Evolutionary conservation across 768 basidiomycete species (phyloP).

Genomic region (Suillus decipiens): DNA sequence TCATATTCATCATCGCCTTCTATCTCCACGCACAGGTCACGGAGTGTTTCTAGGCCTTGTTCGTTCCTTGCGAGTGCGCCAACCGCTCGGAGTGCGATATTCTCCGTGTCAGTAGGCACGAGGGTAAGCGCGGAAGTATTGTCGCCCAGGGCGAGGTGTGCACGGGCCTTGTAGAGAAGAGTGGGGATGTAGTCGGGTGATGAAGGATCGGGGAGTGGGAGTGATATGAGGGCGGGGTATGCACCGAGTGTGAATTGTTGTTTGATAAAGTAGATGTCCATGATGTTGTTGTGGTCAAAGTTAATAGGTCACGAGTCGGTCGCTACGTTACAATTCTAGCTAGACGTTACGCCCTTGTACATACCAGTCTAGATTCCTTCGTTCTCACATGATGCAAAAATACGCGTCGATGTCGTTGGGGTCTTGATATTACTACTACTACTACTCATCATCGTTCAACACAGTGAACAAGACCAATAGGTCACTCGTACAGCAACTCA

Average conservation of each 20-base stretch:
- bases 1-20: slow-evolving; percentile 72
- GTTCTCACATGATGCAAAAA: too few relatives aligned
- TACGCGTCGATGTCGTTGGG: too few relatives aligned
- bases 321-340: too few relatives aligned
- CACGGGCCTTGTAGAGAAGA: slow-evolving; percentile 78
- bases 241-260: slow-evolving; percentile 81
- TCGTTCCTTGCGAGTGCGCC: slow-evolving; percentile 65
- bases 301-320: not conserved
- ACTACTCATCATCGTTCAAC: not conserved
- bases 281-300: not conserved
- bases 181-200: slow-evolving; percentile 66
- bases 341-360: too few relatives aligned
- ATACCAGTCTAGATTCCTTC: too few relatives aligned
- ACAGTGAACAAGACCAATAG: not conserved
- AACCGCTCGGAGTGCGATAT: slow-evolving; percentile 70
- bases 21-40: slow-evolving; percentile 85
- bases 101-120: slow-evolving; percentile 58
- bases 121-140: slow-evolving; percentile 56
- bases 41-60: slow-evolving; percentile 74
- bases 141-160: slow-evolving; percentile 70
- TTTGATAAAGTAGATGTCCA: slow-evolving; percentile 64
- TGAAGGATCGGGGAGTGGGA: slow-evolving; percentile 56
- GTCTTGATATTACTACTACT: too few relatives aligned
- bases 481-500: too few relatives aligned
- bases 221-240: slow-evolving; percentile 59